Percentiles rank a stretch among this genome's conserved stretches.
Evolutionary conservation across 768 basidiomycete genomes (phyloP).

Genomic region (Russula virescens): DNA sequence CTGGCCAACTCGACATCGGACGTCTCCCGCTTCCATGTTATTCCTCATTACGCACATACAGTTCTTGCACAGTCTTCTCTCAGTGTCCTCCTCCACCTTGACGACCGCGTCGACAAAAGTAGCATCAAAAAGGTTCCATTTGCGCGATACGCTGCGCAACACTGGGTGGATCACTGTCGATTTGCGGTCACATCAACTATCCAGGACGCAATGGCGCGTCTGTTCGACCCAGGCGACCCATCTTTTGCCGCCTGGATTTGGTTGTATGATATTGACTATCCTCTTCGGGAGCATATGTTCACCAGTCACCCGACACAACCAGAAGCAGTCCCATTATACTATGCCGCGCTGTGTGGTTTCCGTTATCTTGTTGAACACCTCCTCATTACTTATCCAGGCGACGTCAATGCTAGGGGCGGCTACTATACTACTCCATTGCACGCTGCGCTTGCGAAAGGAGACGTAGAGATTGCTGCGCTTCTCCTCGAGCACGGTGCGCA

Average conservation of each 20-base stretch:
- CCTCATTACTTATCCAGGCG: background rate
- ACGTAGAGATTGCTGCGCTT: background rate
- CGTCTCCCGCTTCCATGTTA: background rate
- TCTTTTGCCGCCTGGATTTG: background rate
- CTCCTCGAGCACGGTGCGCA: background rate
- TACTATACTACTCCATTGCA: background rate
- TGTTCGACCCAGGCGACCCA: background rate
- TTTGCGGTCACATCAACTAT: background rate
- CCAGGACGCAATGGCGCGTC: background rate
- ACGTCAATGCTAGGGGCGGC: background rate
- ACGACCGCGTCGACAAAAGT: no score
- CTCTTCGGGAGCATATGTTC: background rate
- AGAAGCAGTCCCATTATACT: background rate
- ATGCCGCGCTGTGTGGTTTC: background rate
- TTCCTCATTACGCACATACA: background rate
- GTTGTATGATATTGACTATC: background rate
- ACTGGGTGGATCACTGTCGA: background rate
- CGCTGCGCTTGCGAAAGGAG: background rate
- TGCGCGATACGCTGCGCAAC: background rate
- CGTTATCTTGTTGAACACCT: background rate
- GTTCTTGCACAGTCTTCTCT: background rate
- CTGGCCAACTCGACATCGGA: background rate
- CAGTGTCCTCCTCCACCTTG: background rate
- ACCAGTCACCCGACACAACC: background rate
- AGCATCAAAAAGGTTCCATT: background rate